Evolutionary conservation across 2,329 filamentous ascomycete genomes (phyloP), one percentile per base, ranked within the genome.

Genomic region (Juglanconis juglandina): DNA sequence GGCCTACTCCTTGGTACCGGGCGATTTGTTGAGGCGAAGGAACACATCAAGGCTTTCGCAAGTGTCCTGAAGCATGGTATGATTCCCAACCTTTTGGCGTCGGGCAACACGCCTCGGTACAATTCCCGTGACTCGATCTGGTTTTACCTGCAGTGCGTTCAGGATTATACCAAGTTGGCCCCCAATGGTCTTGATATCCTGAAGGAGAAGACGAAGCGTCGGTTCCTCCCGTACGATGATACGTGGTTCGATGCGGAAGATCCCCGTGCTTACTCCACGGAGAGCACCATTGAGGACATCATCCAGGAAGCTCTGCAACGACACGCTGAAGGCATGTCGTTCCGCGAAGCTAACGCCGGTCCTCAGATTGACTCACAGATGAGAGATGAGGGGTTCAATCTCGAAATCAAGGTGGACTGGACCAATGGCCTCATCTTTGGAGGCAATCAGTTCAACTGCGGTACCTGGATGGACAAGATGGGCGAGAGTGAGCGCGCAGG

Each of bases 391-490:
- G 95, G 95, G 0, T 99, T 99, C 79, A 87, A 97, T 70, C 91
- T 96, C 65, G 87, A 95, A 62, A 89, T 98, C 67, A 85, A 90
- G 62, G 91, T 96, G 10, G 94, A 99, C 72, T 98, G 94, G 94
- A 79, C 84, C 37, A 95, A 87, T 5, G 96, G 95, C 30, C 84
- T 99, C 64, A 88, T 99, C 60, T 96, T 96, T 69, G 95, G 96
- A 59, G 95, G 96, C 39, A 98, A 91, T 70, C 93, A 97, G 71
- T 83, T 79, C 76, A 99, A 99, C 75, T 99, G 96, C 68, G 95
- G 95, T 56, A 99, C 95, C 1, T 99, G 95, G 95, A 97, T 97
- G 92, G 95, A 99, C 81, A 99, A 99, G 83, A 99, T 99, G 95
- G 95, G 95, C n/a, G 95, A 99, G 74, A 96, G 92, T 64, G 87